Conservation (phyloP, 1,284 basidiomycete genomes). For the Fomitopsis palustris region DNA sequence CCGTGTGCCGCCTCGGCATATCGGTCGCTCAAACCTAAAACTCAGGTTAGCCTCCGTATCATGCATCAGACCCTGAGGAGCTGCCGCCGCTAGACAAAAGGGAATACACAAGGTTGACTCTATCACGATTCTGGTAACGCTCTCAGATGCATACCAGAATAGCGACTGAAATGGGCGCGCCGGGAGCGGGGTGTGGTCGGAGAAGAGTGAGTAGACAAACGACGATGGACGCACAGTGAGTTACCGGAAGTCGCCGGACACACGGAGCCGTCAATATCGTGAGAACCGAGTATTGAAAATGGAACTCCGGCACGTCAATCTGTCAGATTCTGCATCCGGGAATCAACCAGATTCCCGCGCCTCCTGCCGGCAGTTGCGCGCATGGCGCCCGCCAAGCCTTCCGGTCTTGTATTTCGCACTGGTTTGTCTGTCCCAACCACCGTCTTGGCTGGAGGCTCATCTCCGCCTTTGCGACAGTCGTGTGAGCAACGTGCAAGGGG, state of each 20-base stretch:
- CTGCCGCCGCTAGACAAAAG: neutral
- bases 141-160: neutral
- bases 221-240: neutral
- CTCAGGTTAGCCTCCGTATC: neutral
- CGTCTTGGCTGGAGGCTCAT: neutral
- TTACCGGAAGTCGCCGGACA: constrained; percentile 1
- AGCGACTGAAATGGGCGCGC: neutral
- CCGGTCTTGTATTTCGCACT: neutral
- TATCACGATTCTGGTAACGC: too few species aligned
- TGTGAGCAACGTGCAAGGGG: neutral
- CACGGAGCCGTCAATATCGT: neutral
- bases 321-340: neutral
- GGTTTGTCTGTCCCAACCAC: neutral
- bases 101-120: neutral
- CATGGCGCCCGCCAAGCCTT: neutral
- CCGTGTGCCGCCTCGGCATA: neutral
- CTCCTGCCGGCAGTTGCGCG: neutral
- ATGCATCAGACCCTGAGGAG: neutral
- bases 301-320: neutral
- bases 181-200: neutral
- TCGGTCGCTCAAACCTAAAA: neutral
- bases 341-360: constrained; percentile 1
- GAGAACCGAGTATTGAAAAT: neutral
- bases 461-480: neutral
- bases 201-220: neutral